These are phyloP conservation scores for Chionographis japonica DNA, from an alignment of 106 monocot genomes.

Conservation along the genomic window DNA sequence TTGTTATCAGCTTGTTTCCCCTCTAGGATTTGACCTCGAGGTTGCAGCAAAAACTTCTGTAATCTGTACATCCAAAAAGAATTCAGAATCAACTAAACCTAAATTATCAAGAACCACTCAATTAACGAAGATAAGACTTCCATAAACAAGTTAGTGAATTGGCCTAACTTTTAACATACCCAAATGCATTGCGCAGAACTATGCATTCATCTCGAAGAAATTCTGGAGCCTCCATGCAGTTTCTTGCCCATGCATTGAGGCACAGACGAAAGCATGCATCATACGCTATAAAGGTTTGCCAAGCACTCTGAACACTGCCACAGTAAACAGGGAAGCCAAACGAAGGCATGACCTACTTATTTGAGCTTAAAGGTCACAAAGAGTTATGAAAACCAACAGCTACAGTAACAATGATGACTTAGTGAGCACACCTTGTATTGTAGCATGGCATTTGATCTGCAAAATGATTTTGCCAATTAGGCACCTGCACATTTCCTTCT, in stretches of 20 bases:
- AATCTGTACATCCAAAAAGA: slow-evolving; percentile 36
- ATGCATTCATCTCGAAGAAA: slow-evolving; percentile 87
- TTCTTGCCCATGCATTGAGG: slow-evolving; percentile 85
- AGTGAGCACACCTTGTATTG: slow-evolving; percentile 36
- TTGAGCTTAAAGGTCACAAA: background rate
- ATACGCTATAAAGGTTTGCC: slow-evolving; percentile 95
- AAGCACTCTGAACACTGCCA: slow-evolving; percentile 75
- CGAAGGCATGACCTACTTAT: background rate
- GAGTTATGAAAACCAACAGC: too few species aligned
- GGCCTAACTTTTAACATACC: slow-evolving; percentile 32
- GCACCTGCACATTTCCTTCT: slow-evolving; percentile 25
- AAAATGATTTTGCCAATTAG: slow-evolving; percentile 17
- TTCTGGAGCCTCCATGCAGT: slow-evolving; percentile 78
- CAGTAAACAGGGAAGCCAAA: slow-evolving; percentile 1
- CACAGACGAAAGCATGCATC: slow-evolving; percentile 94
- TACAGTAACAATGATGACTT: background rate
- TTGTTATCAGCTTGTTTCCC: slow-evolving; percentile 21
- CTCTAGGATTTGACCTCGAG: slow-evolving; percentile 36
- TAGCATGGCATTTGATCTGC: slow-evolving; percentile 34
- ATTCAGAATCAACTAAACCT: background rate
- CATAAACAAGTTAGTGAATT: background rate
- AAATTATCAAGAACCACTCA: too few species aligned
- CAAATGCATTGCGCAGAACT: slow-evolving; percentile 78
- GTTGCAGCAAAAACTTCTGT: slow-evolving; percentile 79
- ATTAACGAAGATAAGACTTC: background rate